phyloP scores from a whole-genome alignment of 345 rosid genomes.

The Acer campestre region DNA sequence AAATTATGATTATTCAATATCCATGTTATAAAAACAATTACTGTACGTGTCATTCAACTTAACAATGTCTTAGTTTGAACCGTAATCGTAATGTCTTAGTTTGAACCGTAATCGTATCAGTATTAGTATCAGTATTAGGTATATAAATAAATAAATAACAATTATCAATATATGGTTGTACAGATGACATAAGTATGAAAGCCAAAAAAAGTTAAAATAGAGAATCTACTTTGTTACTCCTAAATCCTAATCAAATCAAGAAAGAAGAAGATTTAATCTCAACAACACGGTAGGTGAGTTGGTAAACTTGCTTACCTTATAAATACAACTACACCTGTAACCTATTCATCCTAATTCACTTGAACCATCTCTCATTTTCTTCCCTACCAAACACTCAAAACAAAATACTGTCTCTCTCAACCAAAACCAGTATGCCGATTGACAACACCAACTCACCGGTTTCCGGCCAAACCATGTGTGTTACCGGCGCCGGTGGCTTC shows the following conservation, averaged over 20 bases:
- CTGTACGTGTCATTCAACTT: no score
- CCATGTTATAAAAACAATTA: no score
- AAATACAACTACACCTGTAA: not conserved
- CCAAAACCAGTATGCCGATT: conserved; percentile 41
- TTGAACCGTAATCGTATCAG: no score
- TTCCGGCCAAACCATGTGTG: conserved; percentile 69
- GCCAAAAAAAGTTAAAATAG: no score
- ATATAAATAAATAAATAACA: no score
- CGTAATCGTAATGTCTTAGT: no score
- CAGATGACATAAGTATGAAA: not conserved
- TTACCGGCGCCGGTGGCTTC: conserved; percentile 98
- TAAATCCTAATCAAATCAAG: no score
- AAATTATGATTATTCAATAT: no score
- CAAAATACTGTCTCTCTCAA: not conserved
- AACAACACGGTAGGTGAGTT: not conserved
- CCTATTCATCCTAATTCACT: not conserved
- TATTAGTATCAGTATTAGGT: no score
- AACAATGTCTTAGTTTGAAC: no score
- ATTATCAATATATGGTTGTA: no score
- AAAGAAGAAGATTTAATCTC: not conserved
- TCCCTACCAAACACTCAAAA: not conserved
- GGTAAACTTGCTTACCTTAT: not conserved
- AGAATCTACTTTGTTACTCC: no score
- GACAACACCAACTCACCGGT: conserved; percentile 34
- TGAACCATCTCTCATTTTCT: not conserved